Conservation (phyloP, 164 flowering plant genomes). For the Vitis riparia region DNA sequence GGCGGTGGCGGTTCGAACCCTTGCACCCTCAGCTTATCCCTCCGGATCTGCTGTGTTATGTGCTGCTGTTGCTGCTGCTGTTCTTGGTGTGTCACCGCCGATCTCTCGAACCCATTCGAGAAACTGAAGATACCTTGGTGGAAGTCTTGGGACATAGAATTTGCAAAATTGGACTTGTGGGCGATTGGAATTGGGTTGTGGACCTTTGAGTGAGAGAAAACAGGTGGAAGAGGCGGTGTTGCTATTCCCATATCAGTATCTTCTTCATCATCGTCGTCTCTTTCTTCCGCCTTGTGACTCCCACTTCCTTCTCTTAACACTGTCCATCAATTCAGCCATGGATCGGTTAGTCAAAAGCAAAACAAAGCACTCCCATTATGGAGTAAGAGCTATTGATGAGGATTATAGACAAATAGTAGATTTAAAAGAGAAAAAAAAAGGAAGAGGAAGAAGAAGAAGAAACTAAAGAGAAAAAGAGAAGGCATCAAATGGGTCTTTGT, state of each 20-base stretch:
- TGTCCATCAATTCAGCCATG: constrained; percentile 15
- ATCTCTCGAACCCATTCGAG: constrained; percentile 57
- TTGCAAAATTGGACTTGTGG: constrained; percentile 7
- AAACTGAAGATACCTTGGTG: constrained; percentile 39
- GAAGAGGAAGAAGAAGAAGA: background rate
- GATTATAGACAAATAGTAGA: too few species aligned
- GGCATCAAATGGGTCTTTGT: constrained; percentile 19
- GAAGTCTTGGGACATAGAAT: constrained; percentile 61
- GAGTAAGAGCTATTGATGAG: background rate
- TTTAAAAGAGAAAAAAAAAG: background rate
- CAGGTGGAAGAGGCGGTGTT: constrained; percentile 23
- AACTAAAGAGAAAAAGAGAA: constrained; percentile 9
- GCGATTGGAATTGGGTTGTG: constrained; percentile 5
- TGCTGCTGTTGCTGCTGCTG: constrained; percentile 37
- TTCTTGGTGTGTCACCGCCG: constrained; percentile 20
- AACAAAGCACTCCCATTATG: constrained; percentile 13
- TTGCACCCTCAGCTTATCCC: constrained; percentile 65
- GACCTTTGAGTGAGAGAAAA: constrained; percentile 10
- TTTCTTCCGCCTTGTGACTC: background rate
- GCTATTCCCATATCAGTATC: constrained; percentile 54
- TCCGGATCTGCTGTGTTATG: constrained; percentile 61
- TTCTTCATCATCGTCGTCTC: constrained; percentile 37
- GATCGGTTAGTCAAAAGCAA: constrained; percentile 6
- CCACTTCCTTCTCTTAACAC: background rate
- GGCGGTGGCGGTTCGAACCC: constrained; percentile 50